Evolutionary conservation across 2,329 filamentous ascomycete genomes (phyloP).

Genomic region (Fusarium scirpi): DNA sequence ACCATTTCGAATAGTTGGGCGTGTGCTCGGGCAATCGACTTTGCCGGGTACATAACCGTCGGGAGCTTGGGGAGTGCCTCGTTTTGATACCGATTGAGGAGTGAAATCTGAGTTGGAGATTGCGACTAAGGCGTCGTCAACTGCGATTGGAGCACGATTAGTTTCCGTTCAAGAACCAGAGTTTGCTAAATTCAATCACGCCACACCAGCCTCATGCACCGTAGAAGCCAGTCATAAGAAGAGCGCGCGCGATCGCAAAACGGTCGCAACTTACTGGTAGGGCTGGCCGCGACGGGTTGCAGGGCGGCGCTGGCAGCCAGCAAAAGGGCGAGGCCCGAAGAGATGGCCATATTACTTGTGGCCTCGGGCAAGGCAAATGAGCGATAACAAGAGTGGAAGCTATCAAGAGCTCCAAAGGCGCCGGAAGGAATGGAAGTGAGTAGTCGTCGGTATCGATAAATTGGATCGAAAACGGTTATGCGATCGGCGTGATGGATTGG

Average conservation of each 20-base stretch:
- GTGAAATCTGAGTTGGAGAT: constrained; percentile 35
- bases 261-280: constrained; percentile 34
- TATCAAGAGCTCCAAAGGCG: constrained; percentile 1
- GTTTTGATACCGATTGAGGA: constrained; percentile 31
- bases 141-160: constrained; percentile 36
- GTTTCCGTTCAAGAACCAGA: neutral
- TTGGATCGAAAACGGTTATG: constrained; percentile 3
- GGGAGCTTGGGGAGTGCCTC: constrained; percentile 52
- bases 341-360: constrained; percentile 39
- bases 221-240: neutral
- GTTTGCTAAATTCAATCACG: neutral
- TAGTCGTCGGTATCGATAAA: constrained; percentile 14
- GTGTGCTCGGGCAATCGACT: constrained; percentile 76
- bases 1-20: constrained; percentile 76
- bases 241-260: neutral
- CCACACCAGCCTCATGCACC: constrained; percentile 6
- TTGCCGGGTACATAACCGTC: constrained; percentile 75
- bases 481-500: neutral
- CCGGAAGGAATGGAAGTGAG: constrained; percentile 7
- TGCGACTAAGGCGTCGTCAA: constrained; percentile 28
- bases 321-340: constrained; percentile 42
- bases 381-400: constrained; percentile 4
- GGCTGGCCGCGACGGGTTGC: constrained; percentile 34
- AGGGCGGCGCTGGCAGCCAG: constrained; percentile 44
- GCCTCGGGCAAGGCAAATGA: constrained; percentile 6